Conservation (phyloP, 164 flowering plant genomes). For the Vitis cinerea region DNA sequence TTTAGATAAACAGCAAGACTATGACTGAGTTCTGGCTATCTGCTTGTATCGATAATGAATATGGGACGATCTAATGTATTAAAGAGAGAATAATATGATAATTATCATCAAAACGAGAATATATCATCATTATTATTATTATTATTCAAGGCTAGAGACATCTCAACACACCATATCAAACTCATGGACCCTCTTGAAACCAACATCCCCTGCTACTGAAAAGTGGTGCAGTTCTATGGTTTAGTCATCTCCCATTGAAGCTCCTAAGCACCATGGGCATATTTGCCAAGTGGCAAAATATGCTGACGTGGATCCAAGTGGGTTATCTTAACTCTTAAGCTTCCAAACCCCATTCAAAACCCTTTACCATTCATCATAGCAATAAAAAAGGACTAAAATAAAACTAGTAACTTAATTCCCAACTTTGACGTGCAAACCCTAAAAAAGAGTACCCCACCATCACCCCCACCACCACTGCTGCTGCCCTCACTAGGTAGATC, state of each 20-base stretch:
- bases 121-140: background rate
- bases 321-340: background rate
- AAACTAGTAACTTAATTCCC: background rate
- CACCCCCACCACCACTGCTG: background rate
- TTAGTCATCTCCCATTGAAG: background rate
- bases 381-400: background rate
- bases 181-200: constrained; percentile 3
- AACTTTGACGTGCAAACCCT: constrained; percentile 3
- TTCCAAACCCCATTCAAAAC: constrained; percentile 1
- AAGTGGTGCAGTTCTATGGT: background rate
- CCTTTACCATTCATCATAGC: background rate
- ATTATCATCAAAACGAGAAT: background rate
- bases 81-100: background rate
- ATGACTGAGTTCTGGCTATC: background rate
- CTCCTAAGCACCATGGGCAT: background rate
- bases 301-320: constrained; percentile 4
- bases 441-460: background rate
- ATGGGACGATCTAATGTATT: background rate
- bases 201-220: background rate
- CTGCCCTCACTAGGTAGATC: background rate
- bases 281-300: constrained; percentile 1
- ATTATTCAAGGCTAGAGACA: constrained; percentile 16
- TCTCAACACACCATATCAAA: constrained; percentile 18
- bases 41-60: background rate
- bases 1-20: background rate